Evolutionary conservation across 371 early-diverging fungal genomes (phyloP).

Genomic region (Batkoa obscura): DNA sequence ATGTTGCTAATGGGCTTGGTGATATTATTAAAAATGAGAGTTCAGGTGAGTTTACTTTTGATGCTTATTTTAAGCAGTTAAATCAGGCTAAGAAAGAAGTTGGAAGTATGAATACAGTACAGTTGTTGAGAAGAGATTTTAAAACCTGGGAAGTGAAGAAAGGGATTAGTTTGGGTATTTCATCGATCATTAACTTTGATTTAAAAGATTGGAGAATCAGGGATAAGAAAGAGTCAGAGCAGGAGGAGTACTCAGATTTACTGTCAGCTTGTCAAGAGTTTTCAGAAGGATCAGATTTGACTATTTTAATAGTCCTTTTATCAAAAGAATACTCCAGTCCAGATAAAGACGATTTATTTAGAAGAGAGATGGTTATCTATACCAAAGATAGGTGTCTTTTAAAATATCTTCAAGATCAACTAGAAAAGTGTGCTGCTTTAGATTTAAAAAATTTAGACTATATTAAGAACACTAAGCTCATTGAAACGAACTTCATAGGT

Average conservation of each 20-base stretch:
- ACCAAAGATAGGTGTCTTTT: neutral
- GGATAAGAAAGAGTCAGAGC: neutral
- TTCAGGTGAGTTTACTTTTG: neutral
- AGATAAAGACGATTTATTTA: neutral
- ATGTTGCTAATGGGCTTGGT: slow-evolving; percentile 17
- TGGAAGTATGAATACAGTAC: neutral
- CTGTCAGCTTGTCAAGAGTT: neutral
- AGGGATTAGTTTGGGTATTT: neutral
- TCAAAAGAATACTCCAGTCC: neutral
- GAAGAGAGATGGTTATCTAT: neutral
- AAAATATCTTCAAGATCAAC: too few species aligned
- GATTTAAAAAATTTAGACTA: too few species aligned
- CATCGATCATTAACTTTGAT: slow-evolving; percentile 3
- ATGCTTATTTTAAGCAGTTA: neutral
- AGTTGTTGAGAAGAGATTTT: slow-evolving; percentile 1
- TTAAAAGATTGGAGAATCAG: neutral
- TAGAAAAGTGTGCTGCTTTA: too few species aligned
- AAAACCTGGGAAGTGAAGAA: neutral
- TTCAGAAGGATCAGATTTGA: neutral
- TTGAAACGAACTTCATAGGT: neutral
- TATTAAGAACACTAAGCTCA: too few species aligned
- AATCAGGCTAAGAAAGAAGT: neutral
- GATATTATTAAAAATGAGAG: neutral
- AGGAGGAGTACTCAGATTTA: neutral
- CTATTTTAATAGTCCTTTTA: neutral